phyloP scores from a whole-genome alignment of 1,139 yeast genomes.

The Sugiyamaella neomexicana region DNA sequence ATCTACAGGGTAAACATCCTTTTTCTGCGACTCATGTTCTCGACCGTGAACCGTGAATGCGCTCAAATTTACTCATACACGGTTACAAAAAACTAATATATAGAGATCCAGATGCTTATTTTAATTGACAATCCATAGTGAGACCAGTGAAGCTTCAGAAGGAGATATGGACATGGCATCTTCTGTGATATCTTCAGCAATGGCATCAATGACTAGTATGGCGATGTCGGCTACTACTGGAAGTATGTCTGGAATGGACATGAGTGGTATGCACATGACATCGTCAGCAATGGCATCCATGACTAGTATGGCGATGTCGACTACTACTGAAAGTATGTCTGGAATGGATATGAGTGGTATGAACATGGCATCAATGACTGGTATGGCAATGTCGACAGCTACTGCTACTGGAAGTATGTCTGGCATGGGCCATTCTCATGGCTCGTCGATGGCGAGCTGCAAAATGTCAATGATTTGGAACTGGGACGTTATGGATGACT shows the following conservation, averaged over 20 bases:
- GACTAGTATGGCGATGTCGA: constrained; percentile 2
- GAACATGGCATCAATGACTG: background rate
- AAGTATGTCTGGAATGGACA: background rate
- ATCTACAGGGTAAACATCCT: background rate
- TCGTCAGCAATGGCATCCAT: background rate
- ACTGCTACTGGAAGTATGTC: constrained; percentile 5
- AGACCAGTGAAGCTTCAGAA: no score
- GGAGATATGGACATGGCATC: background rate
- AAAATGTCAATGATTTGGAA: constrained; percentile 52
- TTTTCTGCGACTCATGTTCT: background rate
- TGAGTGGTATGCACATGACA: background rate
- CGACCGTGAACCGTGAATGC: background rate
- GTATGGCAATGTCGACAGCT: constrained; percentile 14
- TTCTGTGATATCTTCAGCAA: background rate
- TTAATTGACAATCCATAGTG: background rate
- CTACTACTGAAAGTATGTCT: constrained; percentile 7
- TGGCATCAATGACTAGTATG: background rate
- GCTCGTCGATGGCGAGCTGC: constrained; percentile 29
- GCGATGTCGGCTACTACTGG: background rate
- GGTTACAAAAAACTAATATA: background rate
- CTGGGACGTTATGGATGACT: constrained; percentile 60
- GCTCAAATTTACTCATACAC: background rate
- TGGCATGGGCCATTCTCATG: constrained; percentile 23
- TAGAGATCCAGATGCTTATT: background rate
- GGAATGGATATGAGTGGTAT: constrained; percentile 12